Percentiles rank a stretch among this genome's conserved stretches.
phyloP scores from a whole-genome alignment of 2,329 filamentous ascomycete species.

The Bisporella sp. region DNA sequence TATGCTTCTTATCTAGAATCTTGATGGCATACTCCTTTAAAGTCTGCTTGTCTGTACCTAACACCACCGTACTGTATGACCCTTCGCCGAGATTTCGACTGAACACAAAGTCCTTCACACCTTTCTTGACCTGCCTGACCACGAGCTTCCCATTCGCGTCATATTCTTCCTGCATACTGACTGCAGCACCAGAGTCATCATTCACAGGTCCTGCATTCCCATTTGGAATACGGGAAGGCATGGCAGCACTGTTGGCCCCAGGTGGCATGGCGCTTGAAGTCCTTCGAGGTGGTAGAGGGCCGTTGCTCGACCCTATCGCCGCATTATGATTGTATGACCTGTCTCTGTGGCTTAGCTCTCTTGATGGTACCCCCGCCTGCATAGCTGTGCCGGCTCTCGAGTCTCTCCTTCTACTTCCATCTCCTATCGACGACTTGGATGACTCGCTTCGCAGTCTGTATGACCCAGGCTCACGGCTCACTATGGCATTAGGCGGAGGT shows the following conservation, averaged over 20 bases:
- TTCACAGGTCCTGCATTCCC: constrained; percentile 53
- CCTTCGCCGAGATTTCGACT: constrained; percentile 87
- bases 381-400: constrained; percentile 54
- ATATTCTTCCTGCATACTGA: constrained; percentile 72
- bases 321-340: constrained; percentile 57
- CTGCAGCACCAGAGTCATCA: constrained; percentile 87
- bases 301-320: constrained; percentile 44
- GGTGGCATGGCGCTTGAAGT: constrained; percentile 45
- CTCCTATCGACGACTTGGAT: constrained; percentile 47
- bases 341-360: constrained; percentile 64
- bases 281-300: constrained; percentile 64
- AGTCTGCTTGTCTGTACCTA: constrained; percentile 88
- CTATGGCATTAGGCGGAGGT: constrained; percentile 32
- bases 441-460: constrained; percentile 53
- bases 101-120: constrained; percentile 94
- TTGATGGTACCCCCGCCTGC: constrained; percentile 52
- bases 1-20: constrained; percentile 95
- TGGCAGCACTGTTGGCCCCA: constrained; percentile 20
- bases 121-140: constrained; percentile 85
- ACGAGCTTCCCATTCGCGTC: constrained; percentile 80
- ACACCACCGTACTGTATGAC: constrained; percentile 92
- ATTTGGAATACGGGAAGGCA: constrained; percentile 46
- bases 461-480: constrained; percentile 31
- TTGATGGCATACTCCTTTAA: constrained; percentile 97
- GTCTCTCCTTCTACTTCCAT: constrained; percentile 50